phyloP scores from a whole-genome alignment of 768 basidiomycete species.

The Tulasnella sp. region DNA sequence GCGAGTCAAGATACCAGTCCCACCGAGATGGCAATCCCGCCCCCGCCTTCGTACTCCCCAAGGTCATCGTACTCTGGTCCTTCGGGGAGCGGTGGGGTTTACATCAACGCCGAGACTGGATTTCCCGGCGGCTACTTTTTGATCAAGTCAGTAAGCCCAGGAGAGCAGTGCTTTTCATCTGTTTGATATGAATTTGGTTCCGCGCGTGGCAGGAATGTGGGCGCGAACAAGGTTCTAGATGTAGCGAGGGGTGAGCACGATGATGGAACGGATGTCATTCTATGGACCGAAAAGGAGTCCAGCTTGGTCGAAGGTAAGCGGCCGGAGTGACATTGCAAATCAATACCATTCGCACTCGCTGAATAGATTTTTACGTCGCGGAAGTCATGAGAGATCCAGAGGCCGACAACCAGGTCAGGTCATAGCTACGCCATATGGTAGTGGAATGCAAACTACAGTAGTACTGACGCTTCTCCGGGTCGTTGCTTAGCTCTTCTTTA shows the following conservation, averaged over 20 bases:
- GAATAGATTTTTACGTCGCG: not conserved
- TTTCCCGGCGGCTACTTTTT: constrained; percentile 29
- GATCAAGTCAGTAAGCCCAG: constrained; percentile 12
- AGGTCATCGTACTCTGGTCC: not conserved
- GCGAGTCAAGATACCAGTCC: not conserved
- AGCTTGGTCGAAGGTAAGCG: constrained; percentile 70
- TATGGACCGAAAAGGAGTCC: constrained; percentile 71
- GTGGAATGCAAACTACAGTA: not conserved
- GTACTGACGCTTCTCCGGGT: not conserved
- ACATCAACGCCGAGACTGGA: constrained; percentile 18
- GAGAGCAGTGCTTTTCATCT: not conserved
- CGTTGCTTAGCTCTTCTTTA: constrained; percentile 68
- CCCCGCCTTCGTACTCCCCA: constrained; percentile 22
- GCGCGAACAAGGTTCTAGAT: constrained; percentile 55
- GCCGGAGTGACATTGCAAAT: not conserved
- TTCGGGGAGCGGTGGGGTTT: constrained; percentile 11
- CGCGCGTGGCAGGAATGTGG: constrained; percentile 50
- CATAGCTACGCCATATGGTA: not conserved
- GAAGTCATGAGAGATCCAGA: constrained; percentile 64
- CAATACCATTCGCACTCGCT: not conserved
- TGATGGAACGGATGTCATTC: constrained; percentile 59
- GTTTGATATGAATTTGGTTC: not conserved
- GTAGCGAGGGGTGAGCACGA: constrained; percentile 51
- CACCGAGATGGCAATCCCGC: not conserved
- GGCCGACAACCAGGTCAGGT: constrained; percentile 65